These are phyloP conservation scores for Davidsoniella neocaledoniae DNA, from an alignment of 2,329 filamentous ascomycete species.

Conservation along the genomic window DNA sequence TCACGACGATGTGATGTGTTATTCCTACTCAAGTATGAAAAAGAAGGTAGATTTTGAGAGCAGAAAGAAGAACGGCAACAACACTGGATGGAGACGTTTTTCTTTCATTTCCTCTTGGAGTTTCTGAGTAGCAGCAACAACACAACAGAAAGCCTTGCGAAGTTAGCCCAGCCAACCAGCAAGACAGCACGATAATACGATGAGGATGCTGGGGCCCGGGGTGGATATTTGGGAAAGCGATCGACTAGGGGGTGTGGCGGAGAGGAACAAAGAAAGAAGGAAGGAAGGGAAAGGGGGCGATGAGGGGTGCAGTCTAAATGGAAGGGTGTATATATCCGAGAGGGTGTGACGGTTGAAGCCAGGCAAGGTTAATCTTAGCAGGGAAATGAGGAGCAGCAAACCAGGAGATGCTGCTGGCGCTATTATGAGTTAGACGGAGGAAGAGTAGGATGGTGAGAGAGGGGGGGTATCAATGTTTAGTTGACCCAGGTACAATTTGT, in stretches of 20 bases:
- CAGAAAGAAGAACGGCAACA: too few species aligned
- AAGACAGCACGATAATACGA: too few species aligned
- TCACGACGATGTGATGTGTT: too few species aligned
- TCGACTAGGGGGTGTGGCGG: conserved; percentile 1
- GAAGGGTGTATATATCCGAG: background rate
- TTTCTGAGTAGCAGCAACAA: too few species aligned
- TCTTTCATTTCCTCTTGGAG: too few species aligned
- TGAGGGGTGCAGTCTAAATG: background rate
- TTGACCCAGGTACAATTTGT: background rate
- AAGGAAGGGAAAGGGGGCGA: background rate
- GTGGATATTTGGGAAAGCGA: background rate
- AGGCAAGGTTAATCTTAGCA: conserved; percentile 3
- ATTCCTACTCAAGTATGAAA: too few species aligned
- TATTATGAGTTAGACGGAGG: background rate
- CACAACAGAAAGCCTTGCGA: too few species aligned
- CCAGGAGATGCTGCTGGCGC: conserved; percentile 4
- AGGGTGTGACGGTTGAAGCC: background rate
- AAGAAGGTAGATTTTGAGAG: too few species aligned
- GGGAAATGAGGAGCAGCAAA: conserved; percentile 9
- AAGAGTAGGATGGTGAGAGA: background rate
- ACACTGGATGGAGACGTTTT: too few species aligned
- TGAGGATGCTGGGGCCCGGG: too few species aligned
- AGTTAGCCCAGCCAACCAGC: too few species aligned
- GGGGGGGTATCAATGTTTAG: background rate
- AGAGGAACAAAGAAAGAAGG: conserved; percentile 8